phyloP scores from a whole-genome alignment of 1,139 yeast genomes.

The Pneumocystis sp. region DNA sequence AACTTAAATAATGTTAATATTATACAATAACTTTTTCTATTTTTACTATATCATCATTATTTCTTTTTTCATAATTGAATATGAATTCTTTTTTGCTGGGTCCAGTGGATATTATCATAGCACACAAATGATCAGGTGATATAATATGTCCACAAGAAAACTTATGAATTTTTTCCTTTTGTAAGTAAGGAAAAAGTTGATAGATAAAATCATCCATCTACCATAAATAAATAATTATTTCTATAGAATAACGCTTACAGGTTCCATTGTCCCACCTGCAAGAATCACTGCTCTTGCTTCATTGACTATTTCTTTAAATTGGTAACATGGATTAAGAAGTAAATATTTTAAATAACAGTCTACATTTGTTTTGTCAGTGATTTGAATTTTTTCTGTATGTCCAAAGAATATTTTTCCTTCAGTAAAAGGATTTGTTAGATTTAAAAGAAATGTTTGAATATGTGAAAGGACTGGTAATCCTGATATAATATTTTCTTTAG shows the following conservation, averaged over 20 bases:
- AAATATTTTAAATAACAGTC: slow-evolving; percentile 43
- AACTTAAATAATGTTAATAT: slow-evolving; percentile 2
- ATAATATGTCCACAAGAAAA: slow-evolving; percentile 79
- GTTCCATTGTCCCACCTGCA: slow-evolving; percentile 98
- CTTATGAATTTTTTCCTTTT: slow-evolving; percentile 30
- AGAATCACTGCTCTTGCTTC: slow-evolving; percentile 57
- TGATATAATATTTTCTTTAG: background rate
- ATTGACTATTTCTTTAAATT: slow-evolving; percentile 51
- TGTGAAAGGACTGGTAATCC: slow-evolving; percentile 46
- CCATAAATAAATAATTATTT: background rate
- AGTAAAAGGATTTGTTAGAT: slow-evolving; percentile 56
- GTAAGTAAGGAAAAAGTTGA: slow-evolving; percentile 49
- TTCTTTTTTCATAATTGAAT: slow-evolving; percentile 56
- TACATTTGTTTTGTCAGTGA: slow-evolving; percentile 11
- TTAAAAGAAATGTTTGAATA: slow-evolving; percentile 47
- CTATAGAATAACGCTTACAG: slow-evolving; percentile 22
- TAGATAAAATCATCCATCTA: slow-evolving; percentile 45
- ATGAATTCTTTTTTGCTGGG: slow-evolving; percentile 30
- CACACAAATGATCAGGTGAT: slow-evolving; percentile 52
- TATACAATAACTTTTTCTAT: background rate
- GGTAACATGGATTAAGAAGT: slow-evolving; percentile 64
- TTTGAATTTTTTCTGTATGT: slow-evolving; percentile 1
- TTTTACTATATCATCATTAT: slow-evolving; percentile 32
- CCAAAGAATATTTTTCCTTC: slow-evolving; percentile 71
- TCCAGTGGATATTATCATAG: slow-evolving; percentile 36